These are phyloP conservation scores for Anthracocystis setariae DNA, from an alignment of 1,284 basidiomycete species.

Conservation along the genomic window DNA sequence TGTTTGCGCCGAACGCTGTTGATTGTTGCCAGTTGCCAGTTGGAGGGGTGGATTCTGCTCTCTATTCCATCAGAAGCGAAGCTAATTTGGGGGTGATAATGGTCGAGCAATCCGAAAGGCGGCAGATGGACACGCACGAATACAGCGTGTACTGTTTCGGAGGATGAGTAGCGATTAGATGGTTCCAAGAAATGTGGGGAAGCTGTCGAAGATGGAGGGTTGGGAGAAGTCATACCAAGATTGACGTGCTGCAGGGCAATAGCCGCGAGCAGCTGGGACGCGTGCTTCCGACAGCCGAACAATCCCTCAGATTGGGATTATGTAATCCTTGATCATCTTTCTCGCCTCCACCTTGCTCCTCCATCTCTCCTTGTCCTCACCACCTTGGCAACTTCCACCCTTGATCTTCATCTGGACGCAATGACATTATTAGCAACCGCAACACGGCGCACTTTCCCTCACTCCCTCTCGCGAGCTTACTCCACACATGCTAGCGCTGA, in stretches of 20 bases:
- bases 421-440: not conserved
- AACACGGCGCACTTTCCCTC: not conserved
- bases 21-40: too few relatives aligned
- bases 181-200: not conserved
- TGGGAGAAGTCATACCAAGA: constrained; percentile 4
- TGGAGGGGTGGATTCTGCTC: too few relatives aligned
- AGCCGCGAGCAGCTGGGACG: constrained; percentile 8
- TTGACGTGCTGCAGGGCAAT: constrained; percentile 23
- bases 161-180: too few relatives aligned
- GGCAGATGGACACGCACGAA: too few relatives aligned
- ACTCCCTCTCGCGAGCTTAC: not conserved
- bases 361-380: not conserved
- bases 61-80: too few relatives aligned
- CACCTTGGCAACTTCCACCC: not conserved
- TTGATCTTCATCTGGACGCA: not conserved
- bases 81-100: too few relatives aligned
- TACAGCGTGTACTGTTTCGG: too few relatives aligned
- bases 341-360: not conserved
- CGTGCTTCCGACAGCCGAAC: constrained; percentile 27
- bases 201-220: constrained; percentile 1
- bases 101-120: too few relatives aligned
- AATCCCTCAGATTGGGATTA: not conserved
- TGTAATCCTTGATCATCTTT: constrained; percentile 8
- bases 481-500: not conserved
- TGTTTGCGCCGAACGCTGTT: too few relatives aligned